phyloP scores from a whole-genome alignment of 208 protist species.

The Vickermania ingenoplastis region DNA sequence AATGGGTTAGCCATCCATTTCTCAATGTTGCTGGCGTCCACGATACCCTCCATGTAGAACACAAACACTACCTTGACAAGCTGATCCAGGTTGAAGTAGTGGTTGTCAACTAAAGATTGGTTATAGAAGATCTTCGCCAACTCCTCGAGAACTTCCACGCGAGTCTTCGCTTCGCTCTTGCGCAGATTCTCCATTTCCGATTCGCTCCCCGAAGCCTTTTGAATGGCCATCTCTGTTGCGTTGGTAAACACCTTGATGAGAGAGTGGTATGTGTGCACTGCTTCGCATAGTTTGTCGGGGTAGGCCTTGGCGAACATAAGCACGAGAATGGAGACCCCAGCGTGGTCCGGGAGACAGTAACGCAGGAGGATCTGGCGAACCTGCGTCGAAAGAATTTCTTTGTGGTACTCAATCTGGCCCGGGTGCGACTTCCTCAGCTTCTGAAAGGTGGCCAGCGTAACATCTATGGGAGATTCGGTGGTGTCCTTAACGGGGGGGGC shows the following conservation, averaged over 20 bases:
- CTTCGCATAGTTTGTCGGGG: constrained; percentile 29
- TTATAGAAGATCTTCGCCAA: constrained; percentile 29
- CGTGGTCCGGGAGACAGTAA: neutral
- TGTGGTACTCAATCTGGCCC: neutral
- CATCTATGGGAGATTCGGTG: neutral
- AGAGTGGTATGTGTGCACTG: constrained; percentile 34
- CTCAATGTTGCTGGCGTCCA: constrained; percentile 40
- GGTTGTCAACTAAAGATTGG: neutral
- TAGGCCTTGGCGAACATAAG: constrained; percentile 22
- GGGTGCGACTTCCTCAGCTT: neutral
- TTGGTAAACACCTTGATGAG: constrained; percentile 56
- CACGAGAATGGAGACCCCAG: constrained; percentile 28
- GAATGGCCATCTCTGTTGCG: constrained; percentile 35
- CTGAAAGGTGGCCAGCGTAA: neutral
- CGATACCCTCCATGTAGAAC: constrained; percentile 62
- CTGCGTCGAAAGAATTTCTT: neutral
- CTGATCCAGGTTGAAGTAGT: constrained; percentile 37
- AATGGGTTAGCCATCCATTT: constrained; percentile 25
- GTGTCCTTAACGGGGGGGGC: constrained; percentile 1
- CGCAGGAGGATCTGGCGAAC: neutral
- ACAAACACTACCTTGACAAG: constrained; percentile 43
- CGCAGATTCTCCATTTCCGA: constrained; percentile 40
- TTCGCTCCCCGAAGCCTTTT: constrained; percentile 25
- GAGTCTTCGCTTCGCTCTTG: constrained; percentile 48
- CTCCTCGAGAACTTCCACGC: constrained; percentile 48